Evolutionary conservation across 495 filamentous ascomycete species (phyloP), one percentile per base, ranked within the genome.

Genomic region (Tuber indicum): DNA sequence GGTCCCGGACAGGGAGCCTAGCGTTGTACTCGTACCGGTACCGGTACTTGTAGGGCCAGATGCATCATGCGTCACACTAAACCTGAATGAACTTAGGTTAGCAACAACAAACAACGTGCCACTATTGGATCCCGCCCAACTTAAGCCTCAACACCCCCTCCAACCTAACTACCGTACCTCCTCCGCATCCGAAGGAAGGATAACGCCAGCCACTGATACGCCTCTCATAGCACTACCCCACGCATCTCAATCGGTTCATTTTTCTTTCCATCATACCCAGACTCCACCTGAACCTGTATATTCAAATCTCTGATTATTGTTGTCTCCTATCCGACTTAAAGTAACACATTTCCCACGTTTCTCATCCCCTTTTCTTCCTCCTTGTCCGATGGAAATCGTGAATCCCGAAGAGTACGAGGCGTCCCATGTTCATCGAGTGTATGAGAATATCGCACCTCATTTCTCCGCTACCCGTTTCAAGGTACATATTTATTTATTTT

Each of bases 381-480:
- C 46, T 46, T 23, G 21, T 58, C 41, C 46, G 39, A 81, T 78
- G 78, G 71, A 74, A 26, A 78, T 75, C 79, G 75, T 36, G 41
- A 72, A 75, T 49, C 19, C 75, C 26, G 86, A 88, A 69, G 84
- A 77, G 26, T 97, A 97, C 84, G 96, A 99, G 85, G 88, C 90
- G 71, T 84, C 91, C 77, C 91, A 97, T 85, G 96, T 99, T 74
- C 96, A 99, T 85, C 86, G 89, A 78, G 92, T 99, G 75, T 99
- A 99, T 86, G 92, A 97, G 83, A 89, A 94, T 78, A 99, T 99
- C 82, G 96, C 96, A 21, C 87, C 90, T 21, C 96, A 98, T 86
- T 99, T 99, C 86, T 97, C 95, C 21, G 90, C 93, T 17, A 99
- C 96, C 36, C 90, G 96, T 72, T 94, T 97, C 88, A 98, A 98